A percentile compares a stretch with the other conserved stretches of the same genome.
Evolutionary conservation across 768 basidiomycete genomes (phyloP).

Genomic region (Heimioporus sp.): DNA sequence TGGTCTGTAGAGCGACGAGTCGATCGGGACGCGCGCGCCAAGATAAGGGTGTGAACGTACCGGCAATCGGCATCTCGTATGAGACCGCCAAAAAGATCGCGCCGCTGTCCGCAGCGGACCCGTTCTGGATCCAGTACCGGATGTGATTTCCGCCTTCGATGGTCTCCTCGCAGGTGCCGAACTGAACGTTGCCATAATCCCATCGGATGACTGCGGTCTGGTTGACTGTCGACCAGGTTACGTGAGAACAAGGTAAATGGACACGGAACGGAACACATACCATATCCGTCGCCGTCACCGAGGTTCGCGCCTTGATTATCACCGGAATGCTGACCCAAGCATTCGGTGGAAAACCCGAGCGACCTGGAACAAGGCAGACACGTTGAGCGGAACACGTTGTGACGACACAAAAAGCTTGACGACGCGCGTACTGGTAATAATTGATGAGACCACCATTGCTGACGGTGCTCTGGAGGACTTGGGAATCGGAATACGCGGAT

Average conservation of each 20-base stretch:
- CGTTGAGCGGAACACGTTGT: background rate
- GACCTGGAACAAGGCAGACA: constrained; percentile 38
- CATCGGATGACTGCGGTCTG: constrained; percentile 83
- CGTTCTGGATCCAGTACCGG: constrained; percentile 86
- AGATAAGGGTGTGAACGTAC: constrained; percentile 34
- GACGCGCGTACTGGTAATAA: constrained; percentile 66
- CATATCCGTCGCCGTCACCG: constrained; percentile 75
- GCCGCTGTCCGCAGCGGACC: constrained; percentile 57
- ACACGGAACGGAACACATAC: constrained; percentile 41
- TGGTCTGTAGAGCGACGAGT: constrained; percentile 32
- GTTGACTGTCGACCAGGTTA: constrained; percentile 49
- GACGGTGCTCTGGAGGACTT: constrained; percentile 60
- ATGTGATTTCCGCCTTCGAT: constrained; percentile 86
- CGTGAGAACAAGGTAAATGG: background rate
- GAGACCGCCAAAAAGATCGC: constrained; percentile 76
- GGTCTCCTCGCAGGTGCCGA: constrained; percentile 88
- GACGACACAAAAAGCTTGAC: background rate
- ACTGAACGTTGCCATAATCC: constrained; percentile 74
- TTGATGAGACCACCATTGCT: constrained; percentile 74
- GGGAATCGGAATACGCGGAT: constrained; percentile 68
- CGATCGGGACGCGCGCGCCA: background rate
- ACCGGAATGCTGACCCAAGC: constrained; percentile 79
- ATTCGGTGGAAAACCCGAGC: constrained; percentile 72
- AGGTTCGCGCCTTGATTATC: constrained; percentile 69
- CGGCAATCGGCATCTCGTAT: constrained; percentile 63